These are phyloP conservation scores for Diaporthe helianthi DNA, from an alignment of 2,329 filamentous ascomycete genomes.

Conservation along the genomic window DNA sequence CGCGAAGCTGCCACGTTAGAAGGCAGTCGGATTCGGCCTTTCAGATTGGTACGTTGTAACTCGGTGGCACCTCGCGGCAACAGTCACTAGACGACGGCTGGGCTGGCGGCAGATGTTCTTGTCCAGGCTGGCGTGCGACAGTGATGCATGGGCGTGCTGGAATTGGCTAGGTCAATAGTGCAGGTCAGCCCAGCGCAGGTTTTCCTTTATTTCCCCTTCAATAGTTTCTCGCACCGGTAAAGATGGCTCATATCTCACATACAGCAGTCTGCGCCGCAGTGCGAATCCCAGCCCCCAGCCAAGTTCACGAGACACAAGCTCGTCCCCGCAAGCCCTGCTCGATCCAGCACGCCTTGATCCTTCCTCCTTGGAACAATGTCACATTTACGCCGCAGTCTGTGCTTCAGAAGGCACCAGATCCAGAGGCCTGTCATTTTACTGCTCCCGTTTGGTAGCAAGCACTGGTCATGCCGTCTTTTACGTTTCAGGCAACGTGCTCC, in stretches of 20 bases:
- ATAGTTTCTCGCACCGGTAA: slow-evolving; percentile 2
- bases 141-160: slow-evolving; percentile 16
- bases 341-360: slow-evolving; percentile 27
- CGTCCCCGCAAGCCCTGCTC: not conserved
- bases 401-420: slow-evolving; percentile 27
- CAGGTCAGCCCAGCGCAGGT: slow-evolving; percentile 11
- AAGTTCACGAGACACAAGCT: not conserved
- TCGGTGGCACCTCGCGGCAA: not conserved
- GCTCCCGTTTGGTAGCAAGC: slow-evolving; percentile 43
- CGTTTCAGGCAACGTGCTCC: slow-evolving; percentile 37
- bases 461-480: slow-evolving; percentile 41
- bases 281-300: slow-evolving; percentile 12
- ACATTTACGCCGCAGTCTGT: slow-evolving; percentile 33
- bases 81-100: not conserved
- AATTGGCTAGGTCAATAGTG: slow-evolving; percentile 4
- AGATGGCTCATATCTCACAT: slow-evolving; percentile 5
- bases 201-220: not conserved
- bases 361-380: slow-evolving; percentile 37
- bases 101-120: slow-evolving; percentile 25
- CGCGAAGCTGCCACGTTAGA: not conserved
- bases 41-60: not conserved
- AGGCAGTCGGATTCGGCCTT: not conserved
- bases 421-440: slow-evolving; percentile 39
- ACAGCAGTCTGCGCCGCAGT: not conserved
- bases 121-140: slow-evolving; percentile 32